Percentiles rank a stretch among this genome's conserved stretches.
Conservation (phyloP, 2,329 filamentous ascomycete species). For the Xylariomycetidae sp. region DNA sequence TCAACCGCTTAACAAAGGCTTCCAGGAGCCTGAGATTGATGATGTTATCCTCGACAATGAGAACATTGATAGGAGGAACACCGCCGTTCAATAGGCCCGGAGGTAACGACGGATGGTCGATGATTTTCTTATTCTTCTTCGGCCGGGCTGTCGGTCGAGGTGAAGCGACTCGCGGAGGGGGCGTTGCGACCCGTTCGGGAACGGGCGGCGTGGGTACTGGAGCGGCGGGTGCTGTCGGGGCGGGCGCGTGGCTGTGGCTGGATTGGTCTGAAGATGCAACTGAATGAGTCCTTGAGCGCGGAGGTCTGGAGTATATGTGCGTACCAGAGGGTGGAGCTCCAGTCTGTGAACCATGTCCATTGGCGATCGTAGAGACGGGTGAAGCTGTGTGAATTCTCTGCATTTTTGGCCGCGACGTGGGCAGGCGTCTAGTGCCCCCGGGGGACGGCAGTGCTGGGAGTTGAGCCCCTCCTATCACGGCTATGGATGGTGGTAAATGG, state of each 20-base stretch:
- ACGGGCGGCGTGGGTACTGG: constrained; percentile 45
- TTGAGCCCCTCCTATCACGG: constrained; percentile 76
- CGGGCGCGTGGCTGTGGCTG: constrained; percentile 36
- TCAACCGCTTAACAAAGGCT: constrained; percentile 91
- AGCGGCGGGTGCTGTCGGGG: constrained; percentile 46
- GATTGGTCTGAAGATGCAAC: constrained; percentile 50
- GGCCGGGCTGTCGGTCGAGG: constrained; percentile 41
- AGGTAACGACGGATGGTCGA: constrained; percentile 42
- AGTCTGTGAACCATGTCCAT: constrained; percentile 36
- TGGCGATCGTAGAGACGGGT: constrained; percentile 56
- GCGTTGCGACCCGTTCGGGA: constrained; percentile 54
- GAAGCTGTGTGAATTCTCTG: constrained; percentile 74
- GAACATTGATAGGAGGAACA: constrained; percentile 91
- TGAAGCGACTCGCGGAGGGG: constrained; percentile 43
- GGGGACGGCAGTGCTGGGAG: constrained; percentile 79
- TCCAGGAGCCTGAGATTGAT: constrained; percentile 94
- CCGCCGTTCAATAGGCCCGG: constrained; percentile 70
- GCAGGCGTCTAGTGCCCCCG: constrained; percentile 51
- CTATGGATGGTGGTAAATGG: constrained; percentile 61
- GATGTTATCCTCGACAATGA: constrained; percentile 98
- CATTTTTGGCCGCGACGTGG: constrained; percentile 44
- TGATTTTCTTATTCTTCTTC: constrained; percentile 51
- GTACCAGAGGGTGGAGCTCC: constrained; percentile 31
- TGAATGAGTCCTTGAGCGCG: constrained; percentile 55
- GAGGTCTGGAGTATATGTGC: constrained; percentile 36